Evolutionary conservation across 2,329 filamentous ascomycete genomes (phyloP).

Genomic region (Trichoderma aggressivum): DNA sequence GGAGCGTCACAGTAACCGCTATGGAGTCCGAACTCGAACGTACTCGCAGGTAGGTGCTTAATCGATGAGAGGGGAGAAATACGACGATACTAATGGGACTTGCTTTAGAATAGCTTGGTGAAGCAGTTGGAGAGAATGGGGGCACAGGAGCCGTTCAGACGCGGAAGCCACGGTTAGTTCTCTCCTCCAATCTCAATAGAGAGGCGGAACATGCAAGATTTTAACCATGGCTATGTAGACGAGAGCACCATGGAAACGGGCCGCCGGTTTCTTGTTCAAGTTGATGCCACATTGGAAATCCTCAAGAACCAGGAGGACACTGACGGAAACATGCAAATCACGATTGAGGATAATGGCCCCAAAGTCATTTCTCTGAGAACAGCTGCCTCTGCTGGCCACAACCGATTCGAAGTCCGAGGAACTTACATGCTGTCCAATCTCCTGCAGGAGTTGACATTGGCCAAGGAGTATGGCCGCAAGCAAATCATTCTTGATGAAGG

Average conservation of each 20-base stretch:
- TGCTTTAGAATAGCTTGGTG: conserved; percentile 48
- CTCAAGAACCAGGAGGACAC: conserved; percentile 86
- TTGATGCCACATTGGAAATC: conserved; percentile 76
- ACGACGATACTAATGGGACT: background rate
- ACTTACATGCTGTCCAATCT: conserved; percentile 98
- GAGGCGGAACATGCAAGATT: background rate
- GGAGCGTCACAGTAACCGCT: conserved; percentile 49
- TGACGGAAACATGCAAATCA: conserved; percentile 93
- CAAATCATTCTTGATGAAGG: conserved; percentile 89
- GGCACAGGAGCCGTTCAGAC: conserved; percentile 52
- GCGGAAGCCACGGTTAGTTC: conserved; percentile 56
- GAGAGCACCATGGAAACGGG: conserved; percentile 62
- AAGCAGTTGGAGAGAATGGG: conserved; percentile 52
- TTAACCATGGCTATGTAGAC: conserved; percentile 51
- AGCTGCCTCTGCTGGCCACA: conserved; percentile 78
- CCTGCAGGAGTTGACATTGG: conserved; percentile 88
- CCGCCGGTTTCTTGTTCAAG: conserved; percentile 81
- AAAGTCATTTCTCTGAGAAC: conserved; percentile 87
- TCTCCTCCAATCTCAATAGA: background rate
- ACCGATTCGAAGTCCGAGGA: conserved; percentile 85
- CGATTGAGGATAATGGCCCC: conserved; percentile 90
- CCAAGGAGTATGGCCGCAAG: conserved; percentile 84
- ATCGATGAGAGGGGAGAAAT: background rate
- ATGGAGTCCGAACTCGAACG: conserved; percentile 51
- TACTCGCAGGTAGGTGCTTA: conserved; percentile 49